Conservation (phyloP, 176 grass and related monocot genomes). For the Carex scoparia region DNA sequence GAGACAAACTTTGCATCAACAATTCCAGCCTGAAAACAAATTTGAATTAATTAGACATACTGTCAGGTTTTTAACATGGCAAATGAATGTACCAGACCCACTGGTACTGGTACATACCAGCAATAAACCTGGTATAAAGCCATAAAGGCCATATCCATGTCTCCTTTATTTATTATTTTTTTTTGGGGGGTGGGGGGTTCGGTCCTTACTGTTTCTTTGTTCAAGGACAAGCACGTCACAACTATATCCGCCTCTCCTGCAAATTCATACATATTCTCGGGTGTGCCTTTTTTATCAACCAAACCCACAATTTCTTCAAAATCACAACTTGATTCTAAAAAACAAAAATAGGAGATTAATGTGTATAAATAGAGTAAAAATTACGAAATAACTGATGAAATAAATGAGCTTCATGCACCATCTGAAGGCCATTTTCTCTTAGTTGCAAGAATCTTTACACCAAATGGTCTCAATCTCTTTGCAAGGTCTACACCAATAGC, state of each 20-base stretch:
- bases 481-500: constrained; percentile 79
- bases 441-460: constrained; percentile 81
- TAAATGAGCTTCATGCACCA: constrained; percentile 33
- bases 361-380: neutral
- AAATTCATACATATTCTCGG: constrained; percentile 62
- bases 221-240: constrained; percentile 69
- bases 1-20: constrained; percentile 73
- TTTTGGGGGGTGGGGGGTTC: too few relatives aligned
- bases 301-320: constrained; percentile 49
- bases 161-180: neutral
- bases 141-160: neutral
- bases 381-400: neutral
- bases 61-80: too few relatives aligned
- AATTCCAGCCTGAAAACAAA: constrained; percentile 58
- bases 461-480: constrained; percentile 78
- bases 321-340: constrained; percentile 20
- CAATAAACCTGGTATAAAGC: neutral
- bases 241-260: constrained; percentile 79
- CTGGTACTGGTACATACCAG: neutral
- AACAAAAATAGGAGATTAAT: constrained; percentile 10
- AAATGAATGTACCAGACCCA: too few relatives aligned
- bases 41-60: constrained; percentile 12
- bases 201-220: constrained; percentile 57
- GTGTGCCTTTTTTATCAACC: constrained; percentile 72
- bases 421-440: constrained; percentile 76